Percentiles rank a stretch among this genome's conserved stretches.
These are phyloP conservation scores for Fraxinus floribunda DNA, from an alignment of 305 asterid genomes.

Conservation along the genomic window DNA sequence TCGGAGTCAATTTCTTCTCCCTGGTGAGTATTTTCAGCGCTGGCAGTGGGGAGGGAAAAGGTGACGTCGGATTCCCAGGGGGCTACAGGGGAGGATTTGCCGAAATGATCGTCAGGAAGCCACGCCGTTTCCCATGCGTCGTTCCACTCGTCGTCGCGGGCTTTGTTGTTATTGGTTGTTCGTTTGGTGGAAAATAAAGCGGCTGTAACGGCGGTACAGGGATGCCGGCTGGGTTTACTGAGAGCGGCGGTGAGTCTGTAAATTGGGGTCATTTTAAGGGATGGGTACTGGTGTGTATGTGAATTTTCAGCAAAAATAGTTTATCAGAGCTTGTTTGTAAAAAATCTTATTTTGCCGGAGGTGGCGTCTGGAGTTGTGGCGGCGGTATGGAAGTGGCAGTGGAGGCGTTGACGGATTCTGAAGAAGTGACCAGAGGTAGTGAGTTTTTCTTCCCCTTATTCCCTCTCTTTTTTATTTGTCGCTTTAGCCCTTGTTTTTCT, in stretches of 20 bases:
- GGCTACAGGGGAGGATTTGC: conserved; percentile 37
- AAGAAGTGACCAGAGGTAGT: background rate
- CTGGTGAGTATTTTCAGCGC: conserved; percentile 25
- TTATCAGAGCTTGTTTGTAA: background rate
- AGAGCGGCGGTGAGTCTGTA: conserved; percentile 34
- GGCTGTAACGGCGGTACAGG: conserved; percentile 24
- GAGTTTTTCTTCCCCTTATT: too few relatives aligned
- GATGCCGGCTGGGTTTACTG: conserved; percentile 30
- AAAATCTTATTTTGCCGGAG: background rate
- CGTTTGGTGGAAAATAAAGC: conserved; percentile 36
- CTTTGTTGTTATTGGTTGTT: conserved; percentile 10
- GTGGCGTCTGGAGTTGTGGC: background rate
- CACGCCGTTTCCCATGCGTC: conserved; percentile 90
- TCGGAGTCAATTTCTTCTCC: conserved; percentile 52
- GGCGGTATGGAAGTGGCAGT: background rate
- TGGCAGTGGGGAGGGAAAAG: conserved; percentile 49
- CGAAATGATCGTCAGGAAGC: conserved; percentile 70
- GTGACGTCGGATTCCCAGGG: conserved; percentile 84
- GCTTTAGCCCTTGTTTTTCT: too few relatives aligned
- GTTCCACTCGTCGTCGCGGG: conserved; percentile 79
- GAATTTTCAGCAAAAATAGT: background rate
- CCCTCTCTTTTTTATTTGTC: too few relatives aligned
- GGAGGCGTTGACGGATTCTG: background rate
- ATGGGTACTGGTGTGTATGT: conserved; percentile 22
- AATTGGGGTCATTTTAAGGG: conserved; percentile 34